Evolutionary conservation across 139 green algal species (phyloP).

Genomic region (Chlamydomonas asymmetrica): DNA sequence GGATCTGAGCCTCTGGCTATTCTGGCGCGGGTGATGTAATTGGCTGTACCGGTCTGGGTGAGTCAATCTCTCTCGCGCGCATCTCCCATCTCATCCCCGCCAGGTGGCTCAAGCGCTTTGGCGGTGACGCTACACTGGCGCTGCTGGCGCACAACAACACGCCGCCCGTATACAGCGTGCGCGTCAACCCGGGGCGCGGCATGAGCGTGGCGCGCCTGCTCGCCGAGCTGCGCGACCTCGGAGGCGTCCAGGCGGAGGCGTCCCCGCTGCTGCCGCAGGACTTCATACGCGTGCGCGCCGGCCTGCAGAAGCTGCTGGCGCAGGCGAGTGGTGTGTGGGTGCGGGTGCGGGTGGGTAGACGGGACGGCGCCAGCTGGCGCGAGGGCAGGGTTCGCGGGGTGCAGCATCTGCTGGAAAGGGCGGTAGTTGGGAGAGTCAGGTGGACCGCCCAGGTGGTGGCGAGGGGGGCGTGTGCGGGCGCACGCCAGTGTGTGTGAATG

Average conservation of each 20-base stretch:
- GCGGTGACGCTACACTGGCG: slow-evolving; percentile 36
- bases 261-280: slow-evolving; percentile 61
- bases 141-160: slow-evolving; percentile 82
- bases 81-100: too few relatives aligned
- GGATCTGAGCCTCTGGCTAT: too few relatives aligned
- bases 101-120: slow-evolving; percentile 68
- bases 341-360: neutral
- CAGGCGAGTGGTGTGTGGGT: slow-evolving; percentile 2
- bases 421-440: too few relatives aligned
- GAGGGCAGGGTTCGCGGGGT: too few relatives aligned
- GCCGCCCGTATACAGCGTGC: slow-evolving; percentile 38
- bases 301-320: slow-evolving; percentile 65
- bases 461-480: too few relatives aligned
- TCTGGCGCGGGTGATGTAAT: too few relatives aligned
- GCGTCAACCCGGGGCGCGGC: slow-evolving; percentile 18
- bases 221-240: slow-evolving; percentile 19
- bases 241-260: slow-evolving; percentile 30
- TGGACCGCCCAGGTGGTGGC: too few relatives aligned
- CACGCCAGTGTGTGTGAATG: too few relatives aligned
- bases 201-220: slow-evolving; percentile 21
- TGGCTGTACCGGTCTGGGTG: too few relatives aligned
- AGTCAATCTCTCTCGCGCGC: too few relatives aligned
- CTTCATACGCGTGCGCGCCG: slow-evolving; percentile 67
- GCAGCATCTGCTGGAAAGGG: too few relatives aligned
- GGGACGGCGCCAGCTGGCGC: too few relatives aligned